Conservation (phyloP, 1,284 basidiomycete species). For the Jaminaea rosea region DNA sequence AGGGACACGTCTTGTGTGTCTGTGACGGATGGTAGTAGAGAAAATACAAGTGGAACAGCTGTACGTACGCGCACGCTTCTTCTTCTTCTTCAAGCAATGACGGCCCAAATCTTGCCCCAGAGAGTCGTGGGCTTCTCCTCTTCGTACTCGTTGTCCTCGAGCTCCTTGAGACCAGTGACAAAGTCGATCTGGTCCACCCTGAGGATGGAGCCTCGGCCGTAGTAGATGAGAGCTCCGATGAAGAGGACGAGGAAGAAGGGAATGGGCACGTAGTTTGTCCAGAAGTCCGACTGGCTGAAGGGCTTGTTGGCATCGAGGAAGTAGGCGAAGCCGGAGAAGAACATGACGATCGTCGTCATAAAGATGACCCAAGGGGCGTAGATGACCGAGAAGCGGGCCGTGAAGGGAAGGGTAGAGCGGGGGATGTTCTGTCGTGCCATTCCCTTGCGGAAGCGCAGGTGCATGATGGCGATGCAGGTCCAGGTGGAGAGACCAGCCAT, state of each 20-base stretch:
- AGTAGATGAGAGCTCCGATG: neutral
- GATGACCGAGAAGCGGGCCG: constrained; percentile 17
- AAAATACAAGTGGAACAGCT: too few relatives aligned
- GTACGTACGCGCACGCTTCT: too few relatives aligned
- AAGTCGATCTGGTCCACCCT: constrained; percentile 67
- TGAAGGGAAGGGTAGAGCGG: constrained; percentile 52
- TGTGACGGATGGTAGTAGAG: too few relatives aligned
- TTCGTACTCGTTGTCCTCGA: constrained; percentile 27
- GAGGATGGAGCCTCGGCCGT: constrained; percentile 46
- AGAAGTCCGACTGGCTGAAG: constrained; percentile 56
- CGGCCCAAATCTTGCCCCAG: constrained; percentile 3
- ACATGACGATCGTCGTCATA: constrained; percentile 33
- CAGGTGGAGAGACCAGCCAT: constrained; percentile 67
- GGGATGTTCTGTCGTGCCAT: constrained; percentile 55
- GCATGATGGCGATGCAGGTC: constrained; percentile 69
- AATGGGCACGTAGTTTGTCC: constrained; percentile 72
- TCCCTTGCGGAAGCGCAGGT: constrained; percentile 64
- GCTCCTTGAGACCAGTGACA: constrained; percentile 50
- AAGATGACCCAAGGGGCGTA: constrained; percentile 34
- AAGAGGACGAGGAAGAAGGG: constrained; percentile 44
- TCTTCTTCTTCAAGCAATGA: neutral
- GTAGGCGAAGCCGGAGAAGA: constrained; percentile 49
- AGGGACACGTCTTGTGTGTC: too few relatives aligned
- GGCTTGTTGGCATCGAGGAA: constrained; percentile 42
- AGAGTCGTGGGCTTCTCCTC: constrained; percentile 17